phyloP scores from a whole-genome alignment of 1,284 basidiomycete species.

The Cutaneotrichosporon curvatum region DNA sequence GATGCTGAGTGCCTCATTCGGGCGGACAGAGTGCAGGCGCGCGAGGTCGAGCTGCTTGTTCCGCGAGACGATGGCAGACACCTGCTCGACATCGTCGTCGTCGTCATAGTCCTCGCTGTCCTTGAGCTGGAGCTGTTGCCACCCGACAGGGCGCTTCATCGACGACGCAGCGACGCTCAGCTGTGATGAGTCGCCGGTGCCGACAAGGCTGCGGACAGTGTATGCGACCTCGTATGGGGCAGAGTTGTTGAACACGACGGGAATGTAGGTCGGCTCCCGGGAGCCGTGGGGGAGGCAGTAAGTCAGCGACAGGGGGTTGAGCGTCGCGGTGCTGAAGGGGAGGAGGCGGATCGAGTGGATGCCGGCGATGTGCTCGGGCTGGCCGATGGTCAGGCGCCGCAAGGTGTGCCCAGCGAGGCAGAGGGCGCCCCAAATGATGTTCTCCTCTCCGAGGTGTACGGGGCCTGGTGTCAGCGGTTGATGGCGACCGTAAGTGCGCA shows the following conservation, averaged over 20 bases:
- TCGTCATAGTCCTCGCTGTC: constrained; percentile 31
- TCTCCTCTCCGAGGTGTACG: constrained; percentile 16
- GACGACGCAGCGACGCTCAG: constrained; percentile 21
- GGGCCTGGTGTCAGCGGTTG: constrained; percentile 11
- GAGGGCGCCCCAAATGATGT: constrained; percentile 16
- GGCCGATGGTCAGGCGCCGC: constrained; percentile 8
- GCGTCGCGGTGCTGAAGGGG: constrained; percentile 40
- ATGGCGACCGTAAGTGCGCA: too few relatives aligned
- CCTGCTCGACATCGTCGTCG: constrained; percentile 58
- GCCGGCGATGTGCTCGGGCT: constrained; percentile 36
- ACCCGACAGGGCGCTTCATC: constrained; percentile 23
- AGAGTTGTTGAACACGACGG: constrained; percentile 77
- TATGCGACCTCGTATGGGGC: constrained; percentile 67
- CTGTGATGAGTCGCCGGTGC: constrained; percentile 44
- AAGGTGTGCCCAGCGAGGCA: constrained; percentile 5
- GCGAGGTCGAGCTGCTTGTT: constrained; percentile 46
- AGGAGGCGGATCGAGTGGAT: constrained; percentile 39
- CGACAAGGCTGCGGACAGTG: constrained; percentile 62
- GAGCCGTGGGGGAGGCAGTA: constrained; percentile 41
- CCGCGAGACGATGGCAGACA: constrained; percentile 15
- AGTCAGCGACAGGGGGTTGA: constrained; percentile 43
- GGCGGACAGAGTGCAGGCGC: constrained; percentile 36
- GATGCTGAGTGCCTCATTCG: constrained; percentile 32
- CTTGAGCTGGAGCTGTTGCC: constrained; percentile 20
- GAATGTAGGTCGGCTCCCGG: constrained; percentile 36